Evolutionary conservation across 1,284 basidiomycete species (phyloP).

Genomic region (Pseudozyma thailandica): DNA sequence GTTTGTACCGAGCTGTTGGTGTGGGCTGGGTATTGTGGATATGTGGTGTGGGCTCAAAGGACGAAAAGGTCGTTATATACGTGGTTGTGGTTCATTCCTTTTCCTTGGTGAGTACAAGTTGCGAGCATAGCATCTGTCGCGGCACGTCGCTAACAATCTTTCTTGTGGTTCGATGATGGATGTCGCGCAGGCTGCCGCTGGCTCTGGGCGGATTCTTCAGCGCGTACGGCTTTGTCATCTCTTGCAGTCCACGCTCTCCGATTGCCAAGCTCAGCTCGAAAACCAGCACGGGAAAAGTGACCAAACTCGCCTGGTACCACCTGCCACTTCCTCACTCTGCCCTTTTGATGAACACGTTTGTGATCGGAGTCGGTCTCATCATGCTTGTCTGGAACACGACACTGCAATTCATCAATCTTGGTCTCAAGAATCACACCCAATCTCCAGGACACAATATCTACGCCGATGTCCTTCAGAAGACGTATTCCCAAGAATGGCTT

Average conservation of each 20-base stretch:
- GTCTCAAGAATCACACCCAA: not conserved
- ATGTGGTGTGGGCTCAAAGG: conserved; percentile 5
- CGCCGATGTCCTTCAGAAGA: not conserved
- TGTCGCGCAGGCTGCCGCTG: conserved; percentile 19
- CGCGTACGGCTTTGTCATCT: conserved; percentile 25
- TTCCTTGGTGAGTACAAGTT: too few species aligned
- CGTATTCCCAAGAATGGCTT: conserved; percentile 12
- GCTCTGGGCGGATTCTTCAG: conserved; percentile 9
- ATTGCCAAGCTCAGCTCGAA: conserved; percentile 8
- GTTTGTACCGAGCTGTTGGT: not conserved
- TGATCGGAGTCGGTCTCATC: conserved; percentile 9
- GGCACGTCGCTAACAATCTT: too few species aligned
- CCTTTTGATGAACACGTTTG: conserved; percentile 15
- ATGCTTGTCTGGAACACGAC: conserved; percentile 21
- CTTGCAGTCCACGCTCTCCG: conserved; percentile 31
- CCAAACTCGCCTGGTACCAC: conserved; percentile 12
- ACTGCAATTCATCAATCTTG: not conserved
- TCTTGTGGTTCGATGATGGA: too few species aligned
- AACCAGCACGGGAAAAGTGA: too few species aligned
- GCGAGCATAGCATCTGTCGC: too few species aligned
- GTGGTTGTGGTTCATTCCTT: conserved; percentile 21
- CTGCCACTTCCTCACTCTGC: conserved; percentile 26
- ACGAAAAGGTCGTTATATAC: not conserved
- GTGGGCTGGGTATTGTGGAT: conserved; percentile 4
- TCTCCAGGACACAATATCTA: not conserved